phyloP scores from a whole-genome alignment of 129 eudicot genomes.

The Kitagawia praeruptora region DNA sequence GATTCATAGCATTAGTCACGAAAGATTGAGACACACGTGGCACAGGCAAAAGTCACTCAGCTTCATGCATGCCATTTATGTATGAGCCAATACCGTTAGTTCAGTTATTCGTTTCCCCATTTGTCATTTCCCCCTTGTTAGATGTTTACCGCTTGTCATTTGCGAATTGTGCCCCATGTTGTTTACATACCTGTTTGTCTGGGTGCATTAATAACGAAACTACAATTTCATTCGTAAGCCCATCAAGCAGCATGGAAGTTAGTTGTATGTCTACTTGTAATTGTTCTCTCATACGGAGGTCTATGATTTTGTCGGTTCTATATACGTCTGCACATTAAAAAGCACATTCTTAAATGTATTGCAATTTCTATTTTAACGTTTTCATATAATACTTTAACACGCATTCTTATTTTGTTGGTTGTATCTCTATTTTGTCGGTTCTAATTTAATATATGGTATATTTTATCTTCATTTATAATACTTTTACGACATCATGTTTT shows the following conservation, averaged over 20 bases:
- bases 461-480: too few species aligned
- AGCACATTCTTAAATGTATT: not conserved
- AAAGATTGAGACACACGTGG: not conserved
- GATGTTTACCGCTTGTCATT: not conserved
- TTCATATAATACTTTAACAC: not conserved
- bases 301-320: not conserved
- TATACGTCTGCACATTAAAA: not conserved
- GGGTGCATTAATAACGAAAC: not conserved
- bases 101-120: not conserved
- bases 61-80: not conserved
- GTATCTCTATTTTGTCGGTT: too few species aligned
- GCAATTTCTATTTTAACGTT: not conserved
- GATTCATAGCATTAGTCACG: not conserved
- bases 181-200: not conserved
- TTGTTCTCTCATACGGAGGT: not conserved
- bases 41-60: not conserved
- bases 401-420: too few species aligned
- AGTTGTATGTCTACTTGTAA: not conserved
- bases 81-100: not conserved
- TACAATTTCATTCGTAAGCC: not conserved
- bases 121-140: not conserved
- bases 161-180: not conserved
- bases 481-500: not conserved
- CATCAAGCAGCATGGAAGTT: not conserved
- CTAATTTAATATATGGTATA: too few species aligned